phyloP scores from a whole-genome alignment of 2,329 filamentous ascomycete species.

The Fusarium multiceps region DNA sequence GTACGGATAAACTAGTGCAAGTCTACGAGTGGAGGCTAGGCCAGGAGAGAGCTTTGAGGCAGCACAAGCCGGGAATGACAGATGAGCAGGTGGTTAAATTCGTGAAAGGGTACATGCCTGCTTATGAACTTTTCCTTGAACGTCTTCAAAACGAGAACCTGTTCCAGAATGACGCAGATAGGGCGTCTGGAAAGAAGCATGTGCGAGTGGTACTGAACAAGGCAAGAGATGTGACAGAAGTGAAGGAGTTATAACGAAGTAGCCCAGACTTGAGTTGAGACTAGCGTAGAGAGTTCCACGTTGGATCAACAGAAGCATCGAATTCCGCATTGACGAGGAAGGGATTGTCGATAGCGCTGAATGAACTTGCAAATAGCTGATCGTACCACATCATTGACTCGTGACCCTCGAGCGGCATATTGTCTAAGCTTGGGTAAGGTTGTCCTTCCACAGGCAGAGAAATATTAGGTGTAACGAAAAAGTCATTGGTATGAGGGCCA shows the following conservation, averaged over 20 bases:
- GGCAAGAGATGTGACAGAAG: conserved; percentile 20
- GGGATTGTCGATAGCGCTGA: conserved; percentile 50
- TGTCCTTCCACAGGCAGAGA: background rate
- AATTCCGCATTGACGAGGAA: conserved; percentile 50
- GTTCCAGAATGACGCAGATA: conserved; percentile 1
- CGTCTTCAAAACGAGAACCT: conserved; percentile 33
- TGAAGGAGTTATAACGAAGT: conserved; percentile 21
- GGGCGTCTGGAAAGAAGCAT: conserved; percentile 19
- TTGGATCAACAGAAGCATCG: conserved; percentile 49
- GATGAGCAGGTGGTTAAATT: conserved; percentile 41
- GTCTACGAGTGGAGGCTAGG: conserved; percentile 43
- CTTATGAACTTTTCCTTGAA: conserved; percentile 41
- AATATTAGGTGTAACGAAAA: background rate
- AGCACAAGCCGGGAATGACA: conserved; percentile 39
- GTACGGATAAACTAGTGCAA: conserved; percentile 35
- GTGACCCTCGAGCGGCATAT: conserved; percentile 45
- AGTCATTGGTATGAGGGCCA: background rate
- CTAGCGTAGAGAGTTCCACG: conserved; percentile 47
- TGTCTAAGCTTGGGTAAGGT: conserved; percentile 2
- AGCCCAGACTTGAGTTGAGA: background rate
- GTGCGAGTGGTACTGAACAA: conserved; percentile 11
- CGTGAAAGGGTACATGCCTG: conserved; percentile 45
- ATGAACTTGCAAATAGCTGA: conserved; percentile 50
- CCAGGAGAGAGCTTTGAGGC: conserved; percentile 36
- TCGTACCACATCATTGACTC: conserved; percentile 53